Base-by-base conservation (phyloP, 1,284 basidiomycete genomes). In the Malassezia yamatoensis region DNA sequence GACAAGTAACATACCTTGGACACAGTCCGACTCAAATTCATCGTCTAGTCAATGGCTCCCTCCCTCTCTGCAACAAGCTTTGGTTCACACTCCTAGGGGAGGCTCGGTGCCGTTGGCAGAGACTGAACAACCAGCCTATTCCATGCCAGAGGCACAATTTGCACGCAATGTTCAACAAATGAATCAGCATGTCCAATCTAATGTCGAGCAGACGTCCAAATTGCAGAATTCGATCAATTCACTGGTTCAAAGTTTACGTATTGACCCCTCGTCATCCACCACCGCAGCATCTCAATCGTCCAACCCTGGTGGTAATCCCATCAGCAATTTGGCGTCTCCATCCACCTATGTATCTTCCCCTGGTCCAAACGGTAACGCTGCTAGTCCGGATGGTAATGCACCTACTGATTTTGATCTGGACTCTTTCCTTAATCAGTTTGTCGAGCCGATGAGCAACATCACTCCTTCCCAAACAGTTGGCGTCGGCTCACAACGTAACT, bases 161-260 rank as follows among this genome's bases (percentile, higher is more conserved):
- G 35, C 54, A 62, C 61, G 51, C 3, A 72, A 76, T 43, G 68
- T 84, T 13, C 78, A 83, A 42, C 81, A 81, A 60, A 77, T 80
- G 2, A 86, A 40, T 29, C 29, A 18, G n/a, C 61, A 80, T 47
- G 79, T 86, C 0, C 70, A 80, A 24, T 84, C 83, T 55, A 84
- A 89, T 45, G 82, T 83, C 51, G 79, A 79, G 43, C 85, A 88
- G 54, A 85, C 89, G 29, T 83, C 85, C 59, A 80, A 81, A 41
- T 76, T 90, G 51, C 83, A 86, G 64, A 79, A 78, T 36, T 83
- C 81, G 61, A 84, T 90, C 60, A 82, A 87, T 58, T 81, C 81
- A 11, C 78, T 90, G 37, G 85, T 89, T 43, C 79, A 83, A 65
- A 81, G 80, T 51, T 80, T 86, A 54, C 85, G 85, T 1, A 76